Evolutionary conservation across 148 eudicot genomes (phyloP).

Genomic region (Pouteria glomerata): DNA sequence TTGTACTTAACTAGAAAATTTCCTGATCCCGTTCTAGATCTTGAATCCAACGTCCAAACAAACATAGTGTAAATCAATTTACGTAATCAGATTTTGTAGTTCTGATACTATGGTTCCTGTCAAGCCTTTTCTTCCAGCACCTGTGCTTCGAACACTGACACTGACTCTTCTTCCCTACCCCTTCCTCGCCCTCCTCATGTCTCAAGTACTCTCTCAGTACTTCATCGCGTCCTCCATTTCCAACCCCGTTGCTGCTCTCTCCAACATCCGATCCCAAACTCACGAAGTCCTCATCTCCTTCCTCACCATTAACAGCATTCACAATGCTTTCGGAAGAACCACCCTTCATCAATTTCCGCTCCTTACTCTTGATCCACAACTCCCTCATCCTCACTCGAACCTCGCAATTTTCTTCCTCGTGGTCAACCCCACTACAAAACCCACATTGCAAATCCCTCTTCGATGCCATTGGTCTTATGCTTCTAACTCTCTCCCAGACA

Average conservation of each 20-base stretch:
- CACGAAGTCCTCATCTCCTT: neutral
- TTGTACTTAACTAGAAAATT: no score
- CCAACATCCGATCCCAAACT: neutral
- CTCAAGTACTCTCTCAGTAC: no score
- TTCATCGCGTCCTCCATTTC: no score
- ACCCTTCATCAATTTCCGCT: neutral
- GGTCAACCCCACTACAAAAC: constrained; percentile 8
- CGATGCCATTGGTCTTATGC: neutral
- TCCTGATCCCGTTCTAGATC: no score
- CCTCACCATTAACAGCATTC: neutral
- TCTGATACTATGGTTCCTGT: constrained; percentile 3
- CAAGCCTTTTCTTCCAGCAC: constrained; percentile 17
- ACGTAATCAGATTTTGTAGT: neutral
- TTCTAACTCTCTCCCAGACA: constrained; percentile 17
- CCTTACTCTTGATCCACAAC: neutral
- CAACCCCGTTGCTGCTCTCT: neutral
- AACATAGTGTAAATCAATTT: no score
- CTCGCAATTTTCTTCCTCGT: constrained; percentile 15
- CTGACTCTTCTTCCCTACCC: neutral
- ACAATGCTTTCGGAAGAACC: neutral
- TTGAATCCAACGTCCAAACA: no score
- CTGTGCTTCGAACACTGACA: constrained; percentile 14
- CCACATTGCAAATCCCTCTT: neutral
- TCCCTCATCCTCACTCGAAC: constrained; percentile 13
- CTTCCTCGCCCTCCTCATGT: neutral